These are phyloP conservation scores for Oidium heveae DNA, from an alignment of 2,329 filamentous ascomycete species.

Conservation along the genomic window DNA sequence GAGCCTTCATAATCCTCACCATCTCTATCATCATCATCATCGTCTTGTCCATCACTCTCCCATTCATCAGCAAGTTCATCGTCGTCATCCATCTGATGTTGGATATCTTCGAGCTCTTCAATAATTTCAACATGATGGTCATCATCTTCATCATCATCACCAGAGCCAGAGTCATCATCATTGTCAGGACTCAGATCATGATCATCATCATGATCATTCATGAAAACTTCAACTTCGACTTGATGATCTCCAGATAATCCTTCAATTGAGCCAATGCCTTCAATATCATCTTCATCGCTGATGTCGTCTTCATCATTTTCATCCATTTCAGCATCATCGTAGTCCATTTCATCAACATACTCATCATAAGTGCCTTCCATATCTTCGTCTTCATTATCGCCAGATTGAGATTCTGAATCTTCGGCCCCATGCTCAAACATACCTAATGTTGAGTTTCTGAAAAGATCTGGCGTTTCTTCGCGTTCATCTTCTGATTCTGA, in stretches of 20 bases:
- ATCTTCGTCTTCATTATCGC: constrained; percentile 59
- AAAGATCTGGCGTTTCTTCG: constrained; percentile 89
- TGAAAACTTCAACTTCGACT: constrained; percentile 45
- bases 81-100: constrained; percentile 21
- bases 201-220: constrained; percentile 47
- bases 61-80: constrained; percentile 34
- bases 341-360: constrained; percentile 54
- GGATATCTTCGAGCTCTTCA: constrained; percentile 33
- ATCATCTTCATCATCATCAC: constrained; percentile 28
- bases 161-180: constrained; percentile 26
- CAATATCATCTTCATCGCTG: constrained; percentile 71
- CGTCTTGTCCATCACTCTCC: constrained; percentile 33
- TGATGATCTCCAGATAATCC: constrained; percentile 36
- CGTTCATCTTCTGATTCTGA: constrained; percentile 70
- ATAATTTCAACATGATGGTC: constrained; percentile 27
- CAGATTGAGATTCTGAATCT: constrained; percentile 46
- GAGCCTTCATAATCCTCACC: constrained; percentile 27
- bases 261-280: constrained; percentile 69
- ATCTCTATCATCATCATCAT: constrained; percentile 30
- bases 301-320: constrained; percentile 65
- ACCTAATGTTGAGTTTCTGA: constrained; percentile 83
- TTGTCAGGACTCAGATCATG: constrained; percentile 32
- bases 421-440: constrained; percentile 74
- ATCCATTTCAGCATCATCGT: constrained; percentile 17
- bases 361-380: constrained; percentile 87